Evolutionary conservation across 208 protist genomes (phyloP), one percentile per base, ranked within the genome.

Genomic region (Leptomonas seymouri): DNA sequence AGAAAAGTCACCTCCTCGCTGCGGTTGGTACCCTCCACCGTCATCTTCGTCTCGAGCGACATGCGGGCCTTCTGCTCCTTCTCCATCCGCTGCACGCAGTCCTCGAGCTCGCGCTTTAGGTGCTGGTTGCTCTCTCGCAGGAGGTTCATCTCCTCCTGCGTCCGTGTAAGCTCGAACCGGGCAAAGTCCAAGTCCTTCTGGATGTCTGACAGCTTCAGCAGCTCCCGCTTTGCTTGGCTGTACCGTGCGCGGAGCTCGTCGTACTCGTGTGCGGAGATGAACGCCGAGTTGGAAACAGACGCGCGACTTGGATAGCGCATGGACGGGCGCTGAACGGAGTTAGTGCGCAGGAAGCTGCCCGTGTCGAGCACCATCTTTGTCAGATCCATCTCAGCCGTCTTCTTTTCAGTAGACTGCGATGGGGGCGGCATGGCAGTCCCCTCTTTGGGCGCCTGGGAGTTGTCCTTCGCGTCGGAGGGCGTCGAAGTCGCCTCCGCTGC

Each of bases 101-200:
- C 81, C 46, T 91, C 89, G 12, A 90, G 51, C 49, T 90, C 82
- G 1, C 36, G 67, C 51, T 82, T 87, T 16, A 93, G 71, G 0
- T 21, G 71, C 34, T 70, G 67, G 34, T 86, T 70, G 49, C 75
- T 86, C 31, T 82, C 71, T 20, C 77, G 80, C 55, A 86, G 67
- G 23, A 87, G 72, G 54, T 78, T 80, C 27, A 87, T 55, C 67
- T 97, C 89, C 44, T 94, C 87, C 25, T 89, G 72, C n/a, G 76
- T 67, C 20, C 82, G 82, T 1, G 78, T 82, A 3, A 94, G 73
- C 67, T 94, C 91, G 64, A 93, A 91, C 12, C 82, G 82, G 21
- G 83, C 71, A 42, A 88, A 82, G 49, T 97, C 91, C 31, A 97
- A 67, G 30, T 94, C 91, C 25, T 88, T 82, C 53, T 94, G 86